Evolutionary conservation across 768 basidiomycete species (phyloP).

Genomic region (Lentinus brumalis): DNA sequence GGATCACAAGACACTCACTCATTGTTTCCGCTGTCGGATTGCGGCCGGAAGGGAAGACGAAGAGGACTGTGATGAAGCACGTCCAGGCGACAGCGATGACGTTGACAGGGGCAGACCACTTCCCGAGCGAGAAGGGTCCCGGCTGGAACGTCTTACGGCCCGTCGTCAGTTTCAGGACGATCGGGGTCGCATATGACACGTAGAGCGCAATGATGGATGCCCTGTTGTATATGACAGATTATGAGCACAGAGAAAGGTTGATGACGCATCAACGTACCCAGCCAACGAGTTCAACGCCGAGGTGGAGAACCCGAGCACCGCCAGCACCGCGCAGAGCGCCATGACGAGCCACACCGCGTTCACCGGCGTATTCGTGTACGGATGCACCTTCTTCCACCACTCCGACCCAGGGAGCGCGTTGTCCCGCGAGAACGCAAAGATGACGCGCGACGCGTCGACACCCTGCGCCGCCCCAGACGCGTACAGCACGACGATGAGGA

Average conservation of each 20-base stretch:
- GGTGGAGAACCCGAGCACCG: not conserved
- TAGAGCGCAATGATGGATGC: constrained; percentile 19
- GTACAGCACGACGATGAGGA: not conserved
- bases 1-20: too few species aligned
- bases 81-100: constrained; percentile 25
- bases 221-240: constrained; percentile 22
- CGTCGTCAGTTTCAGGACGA: constrained; percentile 10
- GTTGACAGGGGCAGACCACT: constrained; percentile 18
- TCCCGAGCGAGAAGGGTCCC: constrained; percentile 27
- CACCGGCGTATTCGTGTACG: constrained; percentile 21
- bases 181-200: constrained; percentile 22
- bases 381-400: constrained; percentile 19
- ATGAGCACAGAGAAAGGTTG: constrained; percentile 18
- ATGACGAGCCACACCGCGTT: constrained; percentile 21
- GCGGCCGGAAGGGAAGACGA: constrained; percentile 14
- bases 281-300: not conserved
- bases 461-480: constrained; percentile 5
- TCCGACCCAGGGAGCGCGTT: constrained; percentile 20
- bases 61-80: constrained; percentile 25
- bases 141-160: constrained; percentile 15
- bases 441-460: constrained; percentile 21
- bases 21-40: too few species aligned
- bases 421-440: constrained; percentile 23
- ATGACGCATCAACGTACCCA: not conserved
- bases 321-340: constrained; percentile 18